Conservation (phyloP, 1,284 basidiomycete species). For the Peniophora sp. region DNA sequence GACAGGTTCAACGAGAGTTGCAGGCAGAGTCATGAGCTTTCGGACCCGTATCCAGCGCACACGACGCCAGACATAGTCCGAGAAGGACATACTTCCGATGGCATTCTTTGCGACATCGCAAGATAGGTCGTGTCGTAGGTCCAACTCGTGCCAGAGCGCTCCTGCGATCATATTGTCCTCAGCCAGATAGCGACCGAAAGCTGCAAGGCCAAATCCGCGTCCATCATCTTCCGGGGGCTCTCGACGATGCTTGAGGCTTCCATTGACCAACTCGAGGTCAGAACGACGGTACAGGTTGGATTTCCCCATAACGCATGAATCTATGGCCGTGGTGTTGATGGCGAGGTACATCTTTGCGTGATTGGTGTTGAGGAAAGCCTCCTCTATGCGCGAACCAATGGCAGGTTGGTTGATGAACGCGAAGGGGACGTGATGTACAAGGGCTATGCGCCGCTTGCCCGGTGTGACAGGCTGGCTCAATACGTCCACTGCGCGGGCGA, state of each 20-base stretch:
- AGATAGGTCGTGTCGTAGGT: constrained; percentile 78
- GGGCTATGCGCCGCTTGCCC: constrained; percentile 46
- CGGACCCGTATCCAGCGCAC: constrained; percentile 93
- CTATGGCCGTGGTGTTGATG: constrained; percentile 82
- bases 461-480: constrained; percentile 34
- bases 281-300: constrained; percentile 91
- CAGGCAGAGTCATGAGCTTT: constrained; percentile 82
- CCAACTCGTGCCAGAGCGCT: constrained; percentile 87
- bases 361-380: constrained; percentile 93
- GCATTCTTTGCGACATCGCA: constrained; percentile 84
- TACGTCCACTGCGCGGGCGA: constrained; percentile 80
- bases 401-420: constrained; percentile 64
- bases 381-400: constrained; percentile 83
- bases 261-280: constrained; percentile 71
- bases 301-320: constrained; percentile 97
- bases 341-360: constrained; percentile 99
- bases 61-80: constrained; percentile 78
- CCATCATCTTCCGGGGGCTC: constrained; percentile 17
- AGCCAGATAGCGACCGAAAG: constrained; percentile 82
- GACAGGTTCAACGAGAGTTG: constrained; percentile 83
- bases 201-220: constrained; percentile 53
- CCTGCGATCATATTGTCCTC: constrained; percentile 95
- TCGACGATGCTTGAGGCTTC: constrained; percentile 41
- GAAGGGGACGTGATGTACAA: constrained; percentile 96
- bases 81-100: constrained; percentile 79